phyloP scores from a whole-genome alignment of 2,329 filamentous ascomycete species.

The Clonostachys rosea region DNA sequence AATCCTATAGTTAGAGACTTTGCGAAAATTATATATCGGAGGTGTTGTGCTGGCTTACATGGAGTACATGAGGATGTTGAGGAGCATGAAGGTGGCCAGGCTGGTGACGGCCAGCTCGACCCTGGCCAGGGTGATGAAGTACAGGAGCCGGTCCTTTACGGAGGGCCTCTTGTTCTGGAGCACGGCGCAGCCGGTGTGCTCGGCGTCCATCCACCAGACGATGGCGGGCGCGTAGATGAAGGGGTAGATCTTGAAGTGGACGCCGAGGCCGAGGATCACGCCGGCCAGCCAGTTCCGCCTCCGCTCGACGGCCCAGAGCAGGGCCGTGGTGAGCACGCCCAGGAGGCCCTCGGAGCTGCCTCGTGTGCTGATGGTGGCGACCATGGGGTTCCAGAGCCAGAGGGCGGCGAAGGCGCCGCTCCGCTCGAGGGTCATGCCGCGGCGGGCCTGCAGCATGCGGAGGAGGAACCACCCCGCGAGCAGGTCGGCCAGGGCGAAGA shows the following conservation, averaged over 20 bases:
- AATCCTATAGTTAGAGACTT: background rate
- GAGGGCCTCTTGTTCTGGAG: constrained; percentile 1
- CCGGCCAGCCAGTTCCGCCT: constrained; percentile 63
- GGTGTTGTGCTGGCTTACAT: constrained; percentile 42
- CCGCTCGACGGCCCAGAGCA: constrained; percentile 77
- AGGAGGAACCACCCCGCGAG: constrained; percentile 76
- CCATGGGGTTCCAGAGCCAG: constrained; percentile 97
- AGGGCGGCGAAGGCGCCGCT: constrained; percentile 78
- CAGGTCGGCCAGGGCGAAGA: constrained; percentile 83
- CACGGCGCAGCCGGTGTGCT: constrained; percentile 9
- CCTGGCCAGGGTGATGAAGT: constrained; percentile 49
- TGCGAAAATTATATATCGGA: too few relatives aligned
- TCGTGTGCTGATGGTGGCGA: constrained; percentile 90
- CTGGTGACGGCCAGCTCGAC: constrained; percentile 59
- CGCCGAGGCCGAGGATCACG: constrained; percentile 70
- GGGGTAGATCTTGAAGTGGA: constrained; percentile 99
- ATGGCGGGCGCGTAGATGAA: constrained; percentile 89
- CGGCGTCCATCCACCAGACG: constrained; percentile 72
- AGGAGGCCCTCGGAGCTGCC: constrained; percentile 91
- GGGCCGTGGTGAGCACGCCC: constrained; percentile 74
- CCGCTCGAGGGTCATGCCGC: constrained; percentile 38
- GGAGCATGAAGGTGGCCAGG: constrained; percentile 63
- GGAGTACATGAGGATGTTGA: constrained; percentile 77
- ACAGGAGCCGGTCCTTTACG: constrained; percentile 12
- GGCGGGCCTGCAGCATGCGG: constrained; percentile 23